Evolutionary conservation across 2,329 filamentous ascomycete species (phyloP), one percentile per base, ranked within the genome.

Genomic region (Apiospora marii): DNA sequence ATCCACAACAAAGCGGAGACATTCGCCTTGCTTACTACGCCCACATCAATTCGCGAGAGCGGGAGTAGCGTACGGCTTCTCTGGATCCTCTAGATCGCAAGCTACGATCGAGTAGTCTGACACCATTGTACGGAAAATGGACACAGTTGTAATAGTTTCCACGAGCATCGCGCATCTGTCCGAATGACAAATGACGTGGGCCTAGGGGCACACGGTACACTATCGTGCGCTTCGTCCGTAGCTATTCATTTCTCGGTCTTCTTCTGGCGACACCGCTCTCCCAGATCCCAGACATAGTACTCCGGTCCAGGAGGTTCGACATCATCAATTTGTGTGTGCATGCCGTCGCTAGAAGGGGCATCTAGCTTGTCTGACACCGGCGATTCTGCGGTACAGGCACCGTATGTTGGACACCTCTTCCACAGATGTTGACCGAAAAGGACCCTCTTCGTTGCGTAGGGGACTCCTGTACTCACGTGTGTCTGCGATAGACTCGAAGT

Each of bases 401-500:
- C n/a, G n/a, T n/a, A n/a, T 51, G n/a, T 51, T 51, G 12, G 22
- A 24, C 10, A 1, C 10, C n/a, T 14, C 14, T 5, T 34, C 51
- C 30, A 34, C 27, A 10, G 6, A 34, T 34, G 6, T 24, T 27
- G 27, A 30, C 30, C 5, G 14, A 19, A 27, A 12, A 58, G 24
- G 8, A n/a, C n/a, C n/a, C n/a, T n/a, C n/a, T n/a, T n/a, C n/a
- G n/a, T n/a, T n/a, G n/a, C n/a, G n/a, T n/a, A n/a, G n/a, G n/a
- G n/a, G n/a, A n/a, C n/a, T n/a, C n/a, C n/a, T n/a, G 19, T 19
- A 58, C 51, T 34, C 27, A 58, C 51, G 19, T 13, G 27, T 8
- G 27, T 6, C 2, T 24, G n/a, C n/a, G 24, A 13, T 3, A 27
- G 22, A 14, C n/a, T 27, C 70, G 58, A 85, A 85, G 8, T 77